Evolutionary conservation across 345 rosid species (phyloP).

Genomic region (Anastatica hierochuntica): DNA sequence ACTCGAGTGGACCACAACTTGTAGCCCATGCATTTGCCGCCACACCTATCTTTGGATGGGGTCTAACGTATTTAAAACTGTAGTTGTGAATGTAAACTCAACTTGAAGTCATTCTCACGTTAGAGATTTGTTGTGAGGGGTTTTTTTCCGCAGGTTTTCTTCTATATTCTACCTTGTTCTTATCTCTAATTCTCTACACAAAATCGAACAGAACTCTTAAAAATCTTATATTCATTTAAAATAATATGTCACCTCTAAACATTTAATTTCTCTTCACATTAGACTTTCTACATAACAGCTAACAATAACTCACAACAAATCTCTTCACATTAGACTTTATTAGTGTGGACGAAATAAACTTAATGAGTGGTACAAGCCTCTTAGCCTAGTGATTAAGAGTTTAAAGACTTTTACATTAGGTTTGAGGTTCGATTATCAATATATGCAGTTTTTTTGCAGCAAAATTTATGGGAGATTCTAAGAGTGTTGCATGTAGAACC

Average conservation of each 20-base stretch:
- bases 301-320: no score
- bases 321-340: no score
- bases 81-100: conserved; percentile 10
- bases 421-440: no score
- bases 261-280: conserved; percentile 1
- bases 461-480: no score
- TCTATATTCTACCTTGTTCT: conserved; percentile 4
- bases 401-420: no score
- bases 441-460: no score
- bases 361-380: no score
- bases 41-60: conserved; percentile 32
- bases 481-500: no score
- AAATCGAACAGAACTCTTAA: neutral
- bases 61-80: conserved; percentile 21
- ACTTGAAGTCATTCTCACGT: conserved; percentile 19
- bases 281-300: neutral
- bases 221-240: neutral
- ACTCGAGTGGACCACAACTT: conserved; percentile 29
- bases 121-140: neutral
- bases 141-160: conserved; percentile 8
- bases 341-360: no score
- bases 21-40: conserved; percentile 24
- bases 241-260: neutral
- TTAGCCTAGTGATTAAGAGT: no score
- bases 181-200: conserved; percentile 5